phyloP scores from a whole-genome alignment of 2,329 filamentous ascomycete genomes.

The Ceratocystis colombiana region DNA sequence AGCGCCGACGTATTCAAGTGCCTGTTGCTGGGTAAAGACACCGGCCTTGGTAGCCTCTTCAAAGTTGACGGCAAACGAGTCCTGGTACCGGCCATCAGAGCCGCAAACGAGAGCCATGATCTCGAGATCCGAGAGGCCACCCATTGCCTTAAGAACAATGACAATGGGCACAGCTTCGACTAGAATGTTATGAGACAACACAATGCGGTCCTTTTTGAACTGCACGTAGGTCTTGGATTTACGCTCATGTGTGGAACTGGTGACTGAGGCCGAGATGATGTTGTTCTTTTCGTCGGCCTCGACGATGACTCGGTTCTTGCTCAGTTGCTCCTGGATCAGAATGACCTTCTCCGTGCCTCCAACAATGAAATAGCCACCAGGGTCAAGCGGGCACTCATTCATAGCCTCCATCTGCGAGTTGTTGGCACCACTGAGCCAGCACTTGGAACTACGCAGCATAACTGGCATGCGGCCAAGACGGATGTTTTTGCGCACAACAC shows the following conservation, averaged over 20 bases:
- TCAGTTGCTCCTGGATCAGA: constrained; percentile 93
- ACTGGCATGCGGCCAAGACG: constrained; percentile 85
- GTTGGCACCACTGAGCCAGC: constrained; percentile 70
- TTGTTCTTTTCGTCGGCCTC: constrained; percentile 87
- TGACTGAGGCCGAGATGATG: constrained; percentile 89
- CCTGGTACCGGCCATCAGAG: constrained; percentile 77
- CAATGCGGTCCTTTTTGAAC: constrained; percentile 84
- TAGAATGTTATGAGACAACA: constrained; percentile 84
- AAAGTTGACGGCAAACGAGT: constrained; percentile 91
- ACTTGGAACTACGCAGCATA: constrained; percentile 94
- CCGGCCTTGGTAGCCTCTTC: constrained; percentile 78
- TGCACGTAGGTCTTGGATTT: constrained; percentile 97
- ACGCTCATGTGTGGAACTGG: constrained; percentile 91
- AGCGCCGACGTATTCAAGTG: constrained; percentile 79
- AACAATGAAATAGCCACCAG: constrained; percentile 95
- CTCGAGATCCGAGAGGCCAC: constrained; percentile 87
- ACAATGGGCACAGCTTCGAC: constrained; percentile 92
- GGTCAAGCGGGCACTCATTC: constrained; percentile 92
- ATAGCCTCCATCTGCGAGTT: constrained; percentile 82
- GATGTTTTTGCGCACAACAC: constrained; percentile 63
- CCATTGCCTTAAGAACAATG: constrained; percentile 84
- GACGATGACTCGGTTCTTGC: constrained; percentile 98
- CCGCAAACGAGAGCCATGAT: constrained; percentile 87
- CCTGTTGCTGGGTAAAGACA: constrained; percentile 88
- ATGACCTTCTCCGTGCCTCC: constrained; percentile 98